Conservation (phyloP, 2,329 filamentous ascomycete genomes). For the Diaporthe ilicicola region DNA sequence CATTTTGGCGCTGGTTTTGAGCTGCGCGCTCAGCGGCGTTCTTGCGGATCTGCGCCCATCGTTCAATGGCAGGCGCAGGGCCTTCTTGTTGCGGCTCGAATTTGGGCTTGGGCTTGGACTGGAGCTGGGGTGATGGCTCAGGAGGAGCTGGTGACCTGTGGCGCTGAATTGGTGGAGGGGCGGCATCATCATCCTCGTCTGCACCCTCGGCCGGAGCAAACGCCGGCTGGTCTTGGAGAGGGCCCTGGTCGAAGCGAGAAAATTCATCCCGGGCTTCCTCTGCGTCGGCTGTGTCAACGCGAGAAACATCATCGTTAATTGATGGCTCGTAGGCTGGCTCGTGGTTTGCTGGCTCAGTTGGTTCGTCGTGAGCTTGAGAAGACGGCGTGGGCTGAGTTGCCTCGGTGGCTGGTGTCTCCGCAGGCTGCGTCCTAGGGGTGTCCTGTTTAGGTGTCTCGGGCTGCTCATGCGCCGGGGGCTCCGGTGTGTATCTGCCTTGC, state of each 20-base stretch:
- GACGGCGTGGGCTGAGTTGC: slow-evolving; percentile 29
- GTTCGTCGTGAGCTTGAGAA: slow-evolving; percentile 37
- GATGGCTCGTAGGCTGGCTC: slow-evolving; percentile 55
- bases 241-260: slow-evolving; percentile 85
- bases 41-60: slow-evolving; percentile 96
- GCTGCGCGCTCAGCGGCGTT: slow-evolving; percentile 84
- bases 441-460: slow-evolving; percentile 31
- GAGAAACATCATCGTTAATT: slow-evolving; percentile 60
- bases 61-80: slow-evolving; percentile 66
- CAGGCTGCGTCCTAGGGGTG: slow-evolving; percentile 14
- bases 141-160: slow-evolving; percentile 43
- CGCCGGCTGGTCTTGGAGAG: slow-evolving; percentile 84
- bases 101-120: slow-evolving; percentile 40
- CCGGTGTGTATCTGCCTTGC: slow-evolving; percentile 25
- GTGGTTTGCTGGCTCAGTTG: slow-evolving; percentile 28
- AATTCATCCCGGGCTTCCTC: slow-evolving; percentile 68
- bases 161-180: slow-evolving; percentile 61
- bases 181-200: slow-evolving; percentile 54
- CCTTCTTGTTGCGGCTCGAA: slow-evolving; percentile 39
- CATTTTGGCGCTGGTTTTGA: slow-evolving; percentile 62
- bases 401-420: not conserved
- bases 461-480: not conserved
- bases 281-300: slow-evolving; percentile 66
- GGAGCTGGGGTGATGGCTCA: slow-evolving; percentile 42
- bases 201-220: slow-evolving; percentile 68